Percentiles rank a stretch among this genome's conserved stretches.
Evolutionary conservation across 2,329 filamentous ascomycete genomes (phyloP).

Genomic region (Epichloe brachyelytri): DNA sequence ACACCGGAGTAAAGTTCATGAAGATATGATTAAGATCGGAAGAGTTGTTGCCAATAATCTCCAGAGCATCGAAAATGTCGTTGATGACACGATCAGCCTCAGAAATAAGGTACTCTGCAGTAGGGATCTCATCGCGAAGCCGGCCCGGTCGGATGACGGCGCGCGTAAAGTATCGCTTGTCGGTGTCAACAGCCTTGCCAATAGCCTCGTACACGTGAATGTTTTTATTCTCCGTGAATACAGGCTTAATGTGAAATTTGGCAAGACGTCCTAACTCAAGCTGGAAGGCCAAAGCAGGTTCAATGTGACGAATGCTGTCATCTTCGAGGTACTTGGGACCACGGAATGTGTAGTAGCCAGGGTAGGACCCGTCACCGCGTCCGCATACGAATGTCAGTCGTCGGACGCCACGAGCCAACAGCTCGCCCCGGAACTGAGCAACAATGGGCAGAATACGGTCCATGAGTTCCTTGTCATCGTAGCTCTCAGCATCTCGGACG

Average conservation of each 20-base stretch:
- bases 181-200: slow-evolving; percentile 86
- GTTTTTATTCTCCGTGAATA: slow-evolving; percentile 98
- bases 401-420: slow-evolving; percentile 68
- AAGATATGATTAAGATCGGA: slow-evolving; percentile 99
- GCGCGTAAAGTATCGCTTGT: slow-evolving; percentile 97
- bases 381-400: slow-evolving; percentile 94
- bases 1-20: slow-evolving; percentile 97
- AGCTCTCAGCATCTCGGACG: slow-evolving; percentile 73
- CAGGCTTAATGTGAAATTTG: slow-evolving; percentile 96
- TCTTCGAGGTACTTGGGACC: slow-evolving; percentile 84
- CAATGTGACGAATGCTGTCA: slow-evolving; percentile 89
- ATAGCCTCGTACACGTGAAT: slow-evolving; percentile 97
- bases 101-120: slow-evolving; percentile 95
- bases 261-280: slow-evolving; percentile 86
- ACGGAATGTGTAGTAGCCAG: slow-evolving; percentile 96
- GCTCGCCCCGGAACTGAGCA: slow-evolving; percentile 69
- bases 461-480: slow-evolving; percentile 70
- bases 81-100: slow-evolving; percentile 95
- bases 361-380: slow-evolving; percentile 85
- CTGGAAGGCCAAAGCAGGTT: slow-evolving; percentile 96
- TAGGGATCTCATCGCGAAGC: slow-evolving; percentile 92
- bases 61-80: slow-evolving; percentile 91
- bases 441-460: slow-evolving; percentile 64
- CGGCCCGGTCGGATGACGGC: slow-evolving; percentile 89
- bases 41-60: slow-evolving; percentile 98